Conservation (phyloP, 2,329 filamentous ascomycete species). For the Teratosphaeria pseudoeucalypti region DNA sequence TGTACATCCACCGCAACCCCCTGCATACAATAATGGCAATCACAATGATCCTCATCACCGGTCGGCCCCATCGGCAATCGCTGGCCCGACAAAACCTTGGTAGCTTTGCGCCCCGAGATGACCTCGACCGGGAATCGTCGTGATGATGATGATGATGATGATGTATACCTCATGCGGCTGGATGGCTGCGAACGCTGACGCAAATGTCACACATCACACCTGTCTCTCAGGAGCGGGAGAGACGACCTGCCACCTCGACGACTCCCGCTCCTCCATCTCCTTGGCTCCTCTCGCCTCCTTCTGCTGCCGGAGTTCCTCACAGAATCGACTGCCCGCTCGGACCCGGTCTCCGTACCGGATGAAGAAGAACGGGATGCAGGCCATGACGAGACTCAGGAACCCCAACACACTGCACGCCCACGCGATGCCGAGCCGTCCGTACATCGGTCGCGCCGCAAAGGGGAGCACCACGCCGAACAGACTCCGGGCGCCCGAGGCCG, state of each 20-base stretch:
- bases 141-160: no score
- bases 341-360: slow-evolving; percentile 45
- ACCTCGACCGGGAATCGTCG: no score
- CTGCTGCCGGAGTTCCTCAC: slow-evolving; percentile 45
- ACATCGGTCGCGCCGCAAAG: slow-evolving; percentile 47
- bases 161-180: not conserved
- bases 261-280: not conserved
- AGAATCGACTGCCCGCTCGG: slow-evolving; percentile 50
- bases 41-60: no score
- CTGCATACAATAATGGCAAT: no score
- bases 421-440: slow-evolving; percentile 55
- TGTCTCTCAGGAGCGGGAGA: slow-evolving; percentile 12
- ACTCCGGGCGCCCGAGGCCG: slow-evolving; percentile 71
- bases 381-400: slow-evolving; percentile 39
- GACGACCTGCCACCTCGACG: not conserved
- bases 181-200: not conserved
- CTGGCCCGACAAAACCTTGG: not conserved
- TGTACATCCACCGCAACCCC: no score
- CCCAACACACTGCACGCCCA: slow-evolving; percentile 50
- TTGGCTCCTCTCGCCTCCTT: slow-evolving; percentile 26
- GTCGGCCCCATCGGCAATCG: not conserved
- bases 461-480: slow-evolving; percentile 57
- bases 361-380: slow-evolving; percentile 49
- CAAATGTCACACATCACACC: slow-evolving; percentile 5
- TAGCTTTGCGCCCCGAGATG: not conserved